These are phyloP conservation scores for Cyanidioschyzon merolae DNA, from an alignment of 23 red algal genomes.

Conservation along the genomic window DNA sequence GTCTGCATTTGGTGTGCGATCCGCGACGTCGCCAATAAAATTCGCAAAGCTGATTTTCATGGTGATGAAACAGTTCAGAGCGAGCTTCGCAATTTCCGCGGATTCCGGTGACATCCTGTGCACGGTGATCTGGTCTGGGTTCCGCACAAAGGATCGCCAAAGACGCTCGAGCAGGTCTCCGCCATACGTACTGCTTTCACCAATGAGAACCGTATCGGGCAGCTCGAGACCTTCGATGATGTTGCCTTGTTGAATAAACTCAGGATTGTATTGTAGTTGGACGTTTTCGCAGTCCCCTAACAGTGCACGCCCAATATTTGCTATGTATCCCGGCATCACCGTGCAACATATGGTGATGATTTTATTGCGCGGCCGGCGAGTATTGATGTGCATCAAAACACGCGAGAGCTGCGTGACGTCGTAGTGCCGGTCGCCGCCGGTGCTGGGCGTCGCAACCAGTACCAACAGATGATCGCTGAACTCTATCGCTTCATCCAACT, in stretches of 20 bases:
- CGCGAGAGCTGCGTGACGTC: constrained; percentile 29
- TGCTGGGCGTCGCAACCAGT: constrained; percentile 27
- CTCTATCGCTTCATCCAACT: constrained; percentile 22
- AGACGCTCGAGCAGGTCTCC: constrained; percentile 15
- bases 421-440: constrained; percentile 25
- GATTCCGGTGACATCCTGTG: constrained; percentile 29
- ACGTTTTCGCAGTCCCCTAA: constrained; percentile 16
- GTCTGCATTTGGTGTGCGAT: constrained; percentile 25
- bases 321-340: constrained; percentile 29
- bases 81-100: constrained; percentile 30
- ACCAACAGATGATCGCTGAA: constrained; percentile 24
- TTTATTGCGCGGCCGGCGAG: constrained; percentile 9
- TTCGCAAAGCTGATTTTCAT: constrained; percentile 36
- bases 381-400: constrained; percentile 26
- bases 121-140: constrained; percentile 6
- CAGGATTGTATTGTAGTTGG: constrained; percentile 17
- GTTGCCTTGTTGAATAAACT: constrained; percentile 38
- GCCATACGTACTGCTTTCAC: constrained; percentile 2
- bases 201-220: constrained; percentile 29
- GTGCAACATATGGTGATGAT: constrained; percentile 28
- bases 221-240: constrained; percentile 24
- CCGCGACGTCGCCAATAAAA: constrained; percentile 24
- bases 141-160: constrained; percentile 17
- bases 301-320: constrained; percentile 25
- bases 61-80: constrained; percentile 30